phyloP scores from a whole-genome alignment of 805 yeast genomes.

The Candida caryicola region DNA sequence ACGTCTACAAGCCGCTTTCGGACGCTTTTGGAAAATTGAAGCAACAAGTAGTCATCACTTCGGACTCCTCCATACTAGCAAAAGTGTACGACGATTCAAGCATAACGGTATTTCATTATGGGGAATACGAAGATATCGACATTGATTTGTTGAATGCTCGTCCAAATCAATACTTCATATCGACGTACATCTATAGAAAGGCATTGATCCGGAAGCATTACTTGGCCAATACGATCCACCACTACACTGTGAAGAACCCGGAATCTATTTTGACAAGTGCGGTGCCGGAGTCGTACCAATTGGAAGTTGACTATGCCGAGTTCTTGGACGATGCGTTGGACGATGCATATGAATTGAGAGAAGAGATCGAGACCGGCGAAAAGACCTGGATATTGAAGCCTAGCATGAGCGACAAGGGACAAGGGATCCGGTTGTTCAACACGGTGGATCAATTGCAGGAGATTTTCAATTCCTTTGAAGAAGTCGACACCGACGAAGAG shows the following conservation, averaged over 20 bases:
- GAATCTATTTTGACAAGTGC: conserved; percentile 54
- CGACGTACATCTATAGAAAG: conserved; percentile 84
- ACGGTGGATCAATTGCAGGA: conserved; percentile 76
- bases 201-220: conserved; percentile 90
- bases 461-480: conserved; percentile 85
- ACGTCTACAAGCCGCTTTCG: conserved; percentile 42
- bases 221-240: conserved; percentile 77
- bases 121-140: conserved; percentile 86
- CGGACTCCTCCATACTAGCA: conserved; percentile 19
- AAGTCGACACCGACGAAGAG: conserved; percentile 60
- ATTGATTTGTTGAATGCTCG: conserved; percentile 56
- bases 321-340: conserved; percentile 91
- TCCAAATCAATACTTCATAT: conserved; percentile 54
- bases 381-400: conserved; percentile 91
- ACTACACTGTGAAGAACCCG: conserved; percentile 73
- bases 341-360: conserved; percentile 84
- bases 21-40: conserved; percentile 31
- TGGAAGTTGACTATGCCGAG: conserved; percentile 94
- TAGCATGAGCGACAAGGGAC: conserved; percentile 95
- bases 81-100: conserved; percentile 13
- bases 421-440: conserved; percentile 83
- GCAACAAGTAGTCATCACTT: conserved; percentile 16
- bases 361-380: conserved; percentile 59
- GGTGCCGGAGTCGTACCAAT: conserved; percentile 70
- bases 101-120: conserved; percentile 63